phyloP scores from a whole-genome alignment of 2,329 filamentous ascomycete species.

The Calycina marina region DNA sequence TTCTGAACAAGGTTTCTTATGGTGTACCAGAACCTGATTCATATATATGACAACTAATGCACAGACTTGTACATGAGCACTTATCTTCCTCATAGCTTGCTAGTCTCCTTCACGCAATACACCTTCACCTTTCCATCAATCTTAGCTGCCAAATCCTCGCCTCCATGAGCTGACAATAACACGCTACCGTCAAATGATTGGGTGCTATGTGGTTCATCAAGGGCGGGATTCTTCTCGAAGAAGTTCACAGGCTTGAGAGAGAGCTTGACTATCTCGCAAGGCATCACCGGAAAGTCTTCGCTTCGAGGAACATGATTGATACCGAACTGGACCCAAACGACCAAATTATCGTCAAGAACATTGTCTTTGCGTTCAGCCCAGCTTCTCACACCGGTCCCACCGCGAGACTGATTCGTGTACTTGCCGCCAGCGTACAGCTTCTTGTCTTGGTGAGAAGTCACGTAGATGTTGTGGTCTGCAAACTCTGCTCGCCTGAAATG shows the following conservation, averaged over 20 bases:
- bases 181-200: slow-evolving; percentile 28
- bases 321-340: slow-evolving; percentile 43
- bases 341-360: slow-evolving; percentile 36
- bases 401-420: slow-evolving; percentile 41
- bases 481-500: slow-evolving; percentile 37
- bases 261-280: slow-evolving; percentile 38
- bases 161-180: background rate
- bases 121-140: background rate
- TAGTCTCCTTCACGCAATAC: slow-evolving; percentile 5
- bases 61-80: no score
- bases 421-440: slow-evolving; percentile 39
- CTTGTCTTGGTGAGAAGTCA: slow-evolving; percentile 36
- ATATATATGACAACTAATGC: no score
- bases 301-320: slow-evolving; percentile 50
- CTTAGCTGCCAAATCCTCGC: slow-evolving; percentile 2
- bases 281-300: slow-evolving; percentile 58
- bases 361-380: slow-evolving; percentile 36
- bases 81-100: slow-evolving; percentile 4
- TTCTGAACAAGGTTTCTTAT: no score
- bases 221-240: slow-evolving; percentile 34
- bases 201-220: slow-evolving; percentile 33
- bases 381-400: slow-evolving; percentile 36
- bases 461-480: slow-evolving; percentile 38
- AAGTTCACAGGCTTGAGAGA: slow-evolving; percentile 36
- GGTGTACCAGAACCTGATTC: no score